Conservation (phyloP, 2,329 filamentous ascomycete species). For the Lasiodiplodia citricola region DNA sequence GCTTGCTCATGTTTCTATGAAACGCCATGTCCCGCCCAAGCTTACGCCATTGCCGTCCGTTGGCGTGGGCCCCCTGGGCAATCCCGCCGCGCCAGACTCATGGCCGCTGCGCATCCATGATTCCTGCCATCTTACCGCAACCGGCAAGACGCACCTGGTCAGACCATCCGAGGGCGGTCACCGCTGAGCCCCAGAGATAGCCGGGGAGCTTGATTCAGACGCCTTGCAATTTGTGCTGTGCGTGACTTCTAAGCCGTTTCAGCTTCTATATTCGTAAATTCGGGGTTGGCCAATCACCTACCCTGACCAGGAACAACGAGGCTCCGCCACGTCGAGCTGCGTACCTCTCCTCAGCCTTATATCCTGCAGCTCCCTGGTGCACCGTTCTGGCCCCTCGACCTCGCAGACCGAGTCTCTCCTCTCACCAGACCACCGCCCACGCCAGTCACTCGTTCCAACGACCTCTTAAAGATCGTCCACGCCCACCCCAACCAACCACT, state of each 20-base stretch:
- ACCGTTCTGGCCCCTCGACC: conserved; percentile 20
- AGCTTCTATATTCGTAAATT: conserved; percentile 28
- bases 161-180: conserved; percentile 27
- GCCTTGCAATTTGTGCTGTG: conserved; percentile 29
- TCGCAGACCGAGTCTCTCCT: conserved; percentile 1
- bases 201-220: conserved; percentile 28
- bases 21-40: conserved; percentile 27
- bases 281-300: conserved; percentile 22
- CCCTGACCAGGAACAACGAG: conserved; percentile 24
- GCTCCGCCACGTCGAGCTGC: conserved; percentile 28
- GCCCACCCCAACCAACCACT: not conserved
- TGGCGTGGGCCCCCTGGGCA: conserved; percentile 25
- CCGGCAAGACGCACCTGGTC: conserved; percentile 25
- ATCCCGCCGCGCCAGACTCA: conserved; percentile 3
- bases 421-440: conserved; percentile 1
- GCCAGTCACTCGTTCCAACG: conserved; percentile 11
- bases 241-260: conserved; percentile 28
- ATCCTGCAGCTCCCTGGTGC: conserved; percentile 22
- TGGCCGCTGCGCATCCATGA: conserved; percentile 8
- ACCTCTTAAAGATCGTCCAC: conserved; percentile 13
- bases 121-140: conserved; percentile 18
- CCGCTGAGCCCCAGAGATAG: conserved; percentile 28
- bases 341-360: conserved; percentile 27
- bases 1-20: conserved; percentile 22
- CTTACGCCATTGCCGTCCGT: conserved; percentile 27